These are phyloP conservation scores for Sporisorium iseilematis-ciliati DNA, from an alignment of 1,284 basidiomycete genomes.

Conservation along the genomic window DNA sequence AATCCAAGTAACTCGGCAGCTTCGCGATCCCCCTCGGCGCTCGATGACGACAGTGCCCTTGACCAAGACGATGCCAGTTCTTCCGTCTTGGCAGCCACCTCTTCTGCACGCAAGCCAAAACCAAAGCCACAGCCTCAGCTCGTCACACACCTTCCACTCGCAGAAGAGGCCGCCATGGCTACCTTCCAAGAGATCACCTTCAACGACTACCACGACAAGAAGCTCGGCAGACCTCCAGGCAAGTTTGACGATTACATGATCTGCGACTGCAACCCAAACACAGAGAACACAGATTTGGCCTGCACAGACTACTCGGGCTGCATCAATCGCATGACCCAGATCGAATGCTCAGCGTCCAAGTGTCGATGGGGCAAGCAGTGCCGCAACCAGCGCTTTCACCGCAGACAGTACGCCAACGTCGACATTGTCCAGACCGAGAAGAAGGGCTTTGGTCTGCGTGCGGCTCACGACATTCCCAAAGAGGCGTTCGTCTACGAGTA, in stretches of 20 bases:
- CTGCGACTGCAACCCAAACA: slow-evolving; percentile 58
- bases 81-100: slow-evolving; percentile 17
- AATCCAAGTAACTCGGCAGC: slow-evolving; percentile 8
- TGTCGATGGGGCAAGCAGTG: slow-evolving; percentile 87
- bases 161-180: slow-evolving; percentile 74
- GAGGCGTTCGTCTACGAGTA: slow-evolving; percentile 97
- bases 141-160: slow-evolving; percentile 55
- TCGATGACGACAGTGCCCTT: slow-evolving; percentile 22
- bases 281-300: slow-evolving; percentile 71
- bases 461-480: slow-evolving; percentile 77
- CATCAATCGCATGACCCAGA: slow-evolving; percentile 96
- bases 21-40: slow-evolving; percentile 12
- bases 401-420: slow-evolving; percentile 84
- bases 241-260: slow-evolving; percentile 76
- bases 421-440: slow-evolving; percentile 93
- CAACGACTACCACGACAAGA: slow-evolving; percentile 89
- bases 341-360: slow-evolving; percentile 89
- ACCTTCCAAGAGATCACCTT: slow-evolving; percentile 81
- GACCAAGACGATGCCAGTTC: slow-evolving; percentile 21
- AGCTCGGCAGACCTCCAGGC: slow-evolving; percentile 86
- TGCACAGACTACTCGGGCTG: slow-evolving; percentile 93
- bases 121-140: slow-evolving; percentile 51
- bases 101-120: slow-evolving; percentile 30
- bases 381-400: slow-evolving; percentile 89
- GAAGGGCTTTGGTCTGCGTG: slow-evolving; percentile 93